Base-by-base conservation (phyloP, 257 asterid genomes). In the Haberlea rhodopensis region DNA sequence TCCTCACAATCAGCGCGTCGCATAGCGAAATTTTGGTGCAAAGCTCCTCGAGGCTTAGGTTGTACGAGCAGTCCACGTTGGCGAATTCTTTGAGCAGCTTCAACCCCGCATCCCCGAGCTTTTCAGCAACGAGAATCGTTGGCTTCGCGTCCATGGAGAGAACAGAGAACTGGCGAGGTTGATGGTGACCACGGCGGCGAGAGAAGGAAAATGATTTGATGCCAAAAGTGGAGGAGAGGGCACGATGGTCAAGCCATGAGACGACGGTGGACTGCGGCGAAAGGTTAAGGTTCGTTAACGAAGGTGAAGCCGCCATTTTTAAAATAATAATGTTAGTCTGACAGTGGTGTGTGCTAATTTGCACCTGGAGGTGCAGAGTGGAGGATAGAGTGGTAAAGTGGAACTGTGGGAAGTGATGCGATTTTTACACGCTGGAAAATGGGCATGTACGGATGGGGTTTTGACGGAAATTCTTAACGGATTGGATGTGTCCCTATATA, bases 1-100 rank as follows among this genome's bases (percentile, higher is more conserved):
- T 91, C 78, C 98, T 74, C 11, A 91, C 98, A 72, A 91, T 84
- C 67, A 91, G 51, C 21, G 98, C 98, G 65, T 91, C 98, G 70
- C 91, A 85, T 28, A 83, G 88, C 24, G 96, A 81, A 82, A 88
- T 86, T 94, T 84, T 88, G 54, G 91, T 85, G 82, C 95, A 84
- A 51, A 91, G 94, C 82, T 88, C 95, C 73, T 91, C 98, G 0
- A 86, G 86, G 48, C 82, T 88, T 75, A 91, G 79, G 71, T 91
- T 89, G 19, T 88, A 91, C 18, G 95, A 81, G 75, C 95, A 88
- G 65, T 91, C 98, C 19, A 91, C 96, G 68, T 88, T 88, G 0
- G 96, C 94, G 67, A 83, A 81, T 22, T 84, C 88, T 60, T 88
- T 84, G 32, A 91, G 76, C 20, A 91, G 90, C 7, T 79, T 62